These are phyloP conservation scores for Aureobasidium sp. DNA, from an alignment of 2,329 filamentous ascomycete genomes.

Conservation along the genomic window DNA sequence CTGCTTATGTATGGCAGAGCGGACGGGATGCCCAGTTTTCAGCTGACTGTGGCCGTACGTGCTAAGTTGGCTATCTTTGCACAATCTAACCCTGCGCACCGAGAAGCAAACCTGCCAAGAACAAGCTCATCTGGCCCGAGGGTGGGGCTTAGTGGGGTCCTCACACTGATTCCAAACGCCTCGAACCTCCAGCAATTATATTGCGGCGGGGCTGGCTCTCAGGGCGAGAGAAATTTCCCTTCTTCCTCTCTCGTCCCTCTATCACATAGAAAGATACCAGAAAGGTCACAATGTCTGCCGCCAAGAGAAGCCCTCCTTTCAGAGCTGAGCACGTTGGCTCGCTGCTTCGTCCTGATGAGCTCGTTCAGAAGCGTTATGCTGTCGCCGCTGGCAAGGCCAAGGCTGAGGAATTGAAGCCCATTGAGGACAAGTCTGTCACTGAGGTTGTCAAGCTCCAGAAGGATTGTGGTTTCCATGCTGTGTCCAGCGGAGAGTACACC, in stretches of 20 bases:
- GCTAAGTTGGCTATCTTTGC: no score
- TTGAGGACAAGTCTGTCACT: conserved; percentile 29
- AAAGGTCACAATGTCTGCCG: conserved; percentile 12
- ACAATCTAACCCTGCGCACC: no score
- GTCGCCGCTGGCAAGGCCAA: conserved; percentile 31
- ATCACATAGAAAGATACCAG: background rate
- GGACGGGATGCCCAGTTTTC: no score
- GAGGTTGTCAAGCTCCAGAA: conserved; percentile 29
- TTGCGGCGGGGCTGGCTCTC: background rate
- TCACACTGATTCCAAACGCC: background rate
- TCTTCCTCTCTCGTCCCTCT: background rate
- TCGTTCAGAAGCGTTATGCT: conserved; percentile 53
- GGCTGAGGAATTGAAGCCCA: conserved; percentile 24
- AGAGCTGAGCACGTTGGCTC: conserved; percentile 67
- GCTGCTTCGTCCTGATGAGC: conserved; percentile 56
- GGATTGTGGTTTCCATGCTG: conserved; percentile 27
- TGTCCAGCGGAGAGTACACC: conserved; percentile 31
- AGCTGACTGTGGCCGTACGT: no score
- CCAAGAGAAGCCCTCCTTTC: conserved; percentile 46
- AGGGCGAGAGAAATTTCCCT: background rate
- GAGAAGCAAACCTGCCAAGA: no score
- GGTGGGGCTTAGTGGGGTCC: conserved; percentile 12
- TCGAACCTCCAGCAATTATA: background rate
- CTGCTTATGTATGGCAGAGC: no score
- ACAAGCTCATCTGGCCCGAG: background rate